A percentile compares a stretch with the other conserved stretches of the same genome.
phyloP scores from a whole-genome alignment of 2,329 filamentous ascomycete genomes.

The Penicillium sp. region DNA sequence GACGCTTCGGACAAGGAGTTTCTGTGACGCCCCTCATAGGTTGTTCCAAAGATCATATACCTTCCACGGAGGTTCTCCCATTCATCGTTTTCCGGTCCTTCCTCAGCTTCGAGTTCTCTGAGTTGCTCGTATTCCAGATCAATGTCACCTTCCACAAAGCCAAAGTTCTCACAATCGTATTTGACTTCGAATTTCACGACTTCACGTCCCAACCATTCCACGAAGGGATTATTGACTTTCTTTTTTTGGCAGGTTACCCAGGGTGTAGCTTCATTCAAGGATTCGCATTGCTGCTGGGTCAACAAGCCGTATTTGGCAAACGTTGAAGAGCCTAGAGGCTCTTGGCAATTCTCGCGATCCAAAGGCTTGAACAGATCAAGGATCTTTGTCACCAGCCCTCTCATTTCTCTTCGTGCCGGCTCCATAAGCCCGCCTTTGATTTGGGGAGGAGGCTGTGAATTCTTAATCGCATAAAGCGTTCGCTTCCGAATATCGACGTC shows the following conservation, averaged over 20 bases:
- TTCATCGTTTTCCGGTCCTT: slow-evolving; percentile 53
- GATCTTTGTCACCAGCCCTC: slow-evolving; percentile 44
- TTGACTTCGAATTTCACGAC: slow-evolving; percentile 47
- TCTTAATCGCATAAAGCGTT: slow-evolving; percentile 63
- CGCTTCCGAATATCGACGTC: slow-evolving; percentile 63
- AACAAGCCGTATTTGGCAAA: slow-evolving; percentile 59
- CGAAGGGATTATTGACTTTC: slow-evolving; percentile 41
- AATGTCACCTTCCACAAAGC: slow-evolving; percentile 57
- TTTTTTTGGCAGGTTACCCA: slow-evolving; percentile 6
- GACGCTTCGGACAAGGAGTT: slow-evolving; percentile 30
- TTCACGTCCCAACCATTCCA: slow-evolving; percentile 57
- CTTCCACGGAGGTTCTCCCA: slow-evolving; percentile 51
- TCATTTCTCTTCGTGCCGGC: slow-evolving; percentile 44
- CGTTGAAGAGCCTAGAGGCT: slow-evolving; percentile 53
- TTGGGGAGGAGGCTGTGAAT: slow-evolving; percentile 28
- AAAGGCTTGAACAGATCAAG: slow-evolving; percentile 46
- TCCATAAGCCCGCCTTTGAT: slow-evolving; percentile 43
- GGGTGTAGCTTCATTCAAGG: slow-evolving; percentile 43
- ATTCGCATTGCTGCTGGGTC: slow-evolving; percentile 60
- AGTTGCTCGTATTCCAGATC: slow-evolving; percentile 61
- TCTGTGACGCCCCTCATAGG: too few relatives aligned
- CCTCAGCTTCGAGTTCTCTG: slow-evolving; percentile 60
- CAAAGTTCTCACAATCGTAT: slow-evolving; percentile 50
- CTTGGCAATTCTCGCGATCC: slow-evolving; percentile 30
- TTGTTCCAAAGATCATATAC: slow-evolving; percentile 45